Evolutionary conservation across 2,329 filamentous ascomycete genomes (phyloP), one percentile per base, ranked within the genome.

Genomic region (Xylaria sp.): DNA sequence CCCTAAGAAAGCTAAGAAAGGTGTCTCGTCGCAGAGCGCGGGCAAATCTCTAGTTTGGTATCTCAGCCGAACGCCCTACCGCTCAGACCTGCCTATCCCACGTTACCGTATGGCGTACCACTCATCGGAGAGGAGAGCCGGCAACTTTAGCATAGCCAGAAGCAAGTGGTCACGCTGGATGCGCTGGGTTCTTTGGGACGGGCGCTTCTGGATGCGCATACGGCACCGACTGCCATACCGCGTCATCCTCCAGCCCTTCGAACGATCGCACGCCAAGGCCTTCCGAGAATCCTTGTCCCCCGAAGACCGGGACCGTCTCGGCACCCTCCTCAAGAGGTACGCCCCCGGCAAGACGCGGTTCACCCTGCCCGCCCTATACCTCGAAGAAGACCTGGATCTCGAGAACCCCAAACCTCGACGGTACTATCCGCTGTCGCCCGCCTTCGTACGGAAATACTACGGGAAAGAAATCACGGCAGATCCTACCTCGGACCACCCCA

Each of bases 191-290:
- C 75, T 85, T 61, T 91, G 84, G 79, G 89, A 91, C 75, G 85
- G 87, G 0, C 85, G 89, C 1, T 90, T 84, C 76, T 91, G 89
- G 89, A 77, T 90, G 17, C 80, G 83, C 17, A 62, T 88, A 10
- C 76, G 77, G 22, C 77, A 81, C 53, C 81, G 82, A 5, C 76
- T 82, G 6, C 81, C 81, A 2, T 79, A 79, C 56, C 74, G 75
- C 15, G 77, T 86, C 17, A 74, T 78, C 20, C 68, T 88, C 1
- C 80, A 79, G 38, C 86, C 86, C 0, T 84, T 86, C 70, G 74
- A 79, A 2, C 69, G 73, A 1, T 79, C 80, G 38, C 77, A 84
- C 66, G 80, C 81, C 45, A 84, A 85, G 69, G 68, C 77, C 0
- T 87, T 89, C 68, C 82, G 84, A 20, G 81, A 81, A 45, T 78